These are phyloP conservation scores for Apiosordaria backusii DNA, from an alignment of 495 filamentous ascomycete species.

Conservation along the genomic window DNA sequence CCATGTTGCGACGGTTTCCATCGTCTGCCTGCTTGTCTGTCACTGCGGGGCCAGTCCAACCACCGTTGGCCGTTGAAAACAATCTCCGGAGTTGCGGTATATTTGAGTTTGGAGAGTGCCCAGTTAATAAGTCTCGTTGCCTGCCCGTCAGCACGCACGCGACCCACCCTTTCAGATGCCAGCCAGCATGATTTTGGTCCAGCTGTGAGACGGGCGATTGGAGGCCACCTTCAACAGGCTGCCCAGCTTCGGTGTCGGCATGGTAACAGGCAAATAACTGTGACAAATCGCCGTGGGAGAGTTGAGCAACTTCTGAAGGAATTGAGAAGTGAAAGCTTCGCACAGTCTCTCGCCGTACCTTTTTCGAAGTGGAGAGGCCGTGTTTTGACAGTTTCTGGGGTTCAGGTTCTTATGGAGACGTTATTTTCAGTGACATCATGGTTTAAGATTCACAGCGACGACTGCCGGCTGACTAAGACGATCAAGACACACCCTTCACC, in stretches of 20 bases:
- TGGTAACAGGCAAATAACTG: not conserved
- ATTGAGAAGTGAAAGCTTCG: not conserved
- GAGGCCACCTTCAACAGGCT: not conserved
- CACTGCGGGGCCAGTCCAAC: not conserved
- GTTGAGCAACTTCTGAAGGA: not conserved
- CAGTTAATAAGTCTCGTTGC: not conserved
- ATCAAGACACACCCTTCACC: not conserved
- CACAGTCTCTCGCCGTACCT: not conserved
- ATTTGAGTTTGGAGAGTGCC: not conserved
- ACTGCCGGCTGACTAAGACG: not conserved
- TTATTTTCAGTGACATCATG: conserved; percentile 1
- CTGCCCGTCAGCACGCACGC: not conserved
- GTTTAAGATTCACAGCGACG: conserved; percentile 1
- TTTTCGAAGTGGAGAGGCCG: not conserved
- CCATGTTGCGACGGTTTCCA: not conserved
- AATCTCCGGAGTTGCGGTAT: not conserved
- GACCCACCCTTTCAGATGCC: not conserved
- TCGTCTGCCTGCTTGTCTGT: not conserved
- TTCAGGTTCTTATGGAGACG: not conserved
- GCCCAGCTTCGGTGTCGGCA: not conserved
- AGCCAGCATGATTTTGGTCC: not conserved
- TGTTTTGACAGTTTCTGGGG: conserved; percentile 7
- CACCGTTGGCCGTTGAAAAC: not conserved
- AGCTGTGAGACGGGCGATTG: not conserved
- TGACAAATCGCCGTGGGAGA: not conserved